These are phyloP conservation scores for Nannizziopsis arthrosporioides DNA, from an alignment of 2,329 filamentous ascomycete genomes.

Conservation along the genomic window DNA sequence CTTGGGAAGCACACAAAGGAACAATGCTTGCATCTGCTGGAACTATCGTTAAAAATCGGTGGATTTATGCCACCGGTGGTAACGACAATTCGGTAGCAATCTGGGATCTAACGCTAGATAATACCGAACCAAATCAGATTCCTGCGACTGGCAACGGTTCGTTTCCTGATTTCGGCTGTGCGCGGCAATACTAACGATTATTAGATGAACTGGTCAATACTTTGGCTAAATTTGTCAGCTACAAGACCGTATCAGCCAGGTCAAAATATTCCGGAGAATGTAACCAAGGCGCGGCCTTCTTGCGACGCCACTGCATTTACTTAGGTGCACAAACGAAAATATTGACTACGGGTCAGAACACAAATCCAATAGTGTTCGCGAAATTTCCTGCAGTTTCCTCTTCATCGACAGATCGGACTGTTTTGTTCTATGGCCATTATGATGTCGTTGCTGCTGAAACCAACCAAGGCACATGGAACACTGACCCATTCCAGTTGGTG, in stretches of 20 bases:
- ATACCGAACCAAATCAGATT: slow-evolving; percentile 33
- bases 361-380: slow-evolving; percentile 89
- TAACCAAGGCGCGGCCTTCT: slow-evolving; percentile 77
- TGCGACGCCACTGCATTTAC: slow-evolving; percentile 81
- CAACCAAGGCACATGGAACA: slow-evolving; percentile 69
- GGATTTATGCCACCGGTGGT: slow-evolving; percentile 87
- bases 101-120: slow-evolving; percentile 62
- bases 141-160: slow-evolving; percentile 47
- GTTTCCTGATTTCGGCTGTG: background rate
- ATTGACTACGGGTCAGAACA: slow-evolving; percentile 65
- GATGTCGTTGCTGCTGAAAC: slow-evolving; percentile 88
- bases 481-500: slow-evolving; percentile 78
- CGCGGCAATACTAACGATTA: background rate
- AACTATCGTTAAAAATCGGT: slow-evolving; percentile 55
- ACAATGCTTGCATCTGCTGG: slow-evolving; percentile 77
- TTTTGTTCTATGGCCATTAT: slow-evolving; percentile 96
- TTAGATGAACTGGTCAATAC: slow-evolving; percentile 52
- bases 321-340: slow-evolving; percentile 83
- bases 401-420: slow-evolving; percentile 61
- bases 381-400: slow-evolving; percentile 67
- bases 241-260: slow-evolving; percentile 80
- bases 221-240: slow-evolving; percentile 76
- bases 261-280: slow-evolving; percentile 84
- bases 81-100: slow-evolving; percentile 84
- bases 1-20: slow-evolving; percentile 74